phyloP scores from a whole-genome alignment of 495 filamentous ascomycete species.

The Penicillium salamii region DNA sequence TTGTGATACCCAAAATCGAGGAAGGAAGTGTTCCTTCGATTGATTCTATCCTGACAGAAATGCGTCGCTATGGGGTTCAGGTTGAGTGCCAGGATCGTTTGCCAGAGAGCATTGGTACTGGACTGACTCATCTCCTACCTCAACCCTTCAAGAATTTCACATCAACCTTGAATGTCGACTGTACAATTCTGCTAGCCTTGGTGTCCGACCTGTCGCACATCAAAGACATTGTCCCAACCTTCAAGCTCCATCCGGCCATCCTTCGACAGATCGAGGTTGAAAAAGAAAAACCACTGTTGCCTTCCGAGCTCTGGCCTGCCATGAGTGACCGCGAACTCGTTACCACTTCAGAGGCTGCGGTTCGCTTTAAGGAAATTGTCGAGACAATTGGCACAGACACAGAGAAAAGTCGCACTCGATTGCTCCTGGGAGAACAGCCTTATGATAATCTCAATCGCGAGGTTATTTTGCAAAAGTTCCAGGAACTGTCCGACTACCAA shows the following conservation, averaged over 20 bases:
- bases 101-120: slow-evolving; percentile 24
- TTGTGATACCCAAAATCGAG: slow-evolving; percentile 60
- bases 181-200: slow-evolving; percentile 68
- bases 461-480: slow-evolving; percentile 39
- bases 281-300: slow-evolving; percentile 55
- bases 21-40: slow-evolving; percentile 51
- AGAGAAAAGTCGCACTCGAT: slow-evolving; percentile 53
- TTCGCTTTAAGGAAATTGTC: slow-evolving; percentile 65
- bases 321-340: slow-evolving; percentile 53
- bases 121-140: slow-evolving; percentile 47
- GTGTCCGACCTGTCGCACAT: slow-evolving; percentile 69
- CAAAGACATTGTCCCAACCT: slow-evolving; percentile 30
- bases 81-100: slow-evolving; percentile 44
- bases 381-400: slow-evolving; percentile 61
- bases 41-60: slow-evolving; percentile 52
- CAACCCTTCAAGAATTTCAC: slow-evolving; percentile 56
- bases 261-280: slow-evolving; percentile 65
- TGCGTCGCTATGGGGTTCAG: slow-evolving; percentile 54
- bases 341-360: slow-evolving; percentile 61
- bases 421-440: slow-evolving; percentile 47
- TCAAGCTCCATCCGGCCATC: slow-evolving; percentile 54
- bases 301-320: slow-evolving; percentile 61
- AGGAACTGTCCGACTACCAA: slow-evolving; percentile 47
- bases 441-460: slow-evolving; percentile 22
- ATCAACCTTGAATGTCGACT: slow-evolving; percentile 65